Evolutionary conservation across 208 protist species (phyloP), one percentile per base, ranked within the genome.

Genomic region (Trypanosoma brucei): DNA sequence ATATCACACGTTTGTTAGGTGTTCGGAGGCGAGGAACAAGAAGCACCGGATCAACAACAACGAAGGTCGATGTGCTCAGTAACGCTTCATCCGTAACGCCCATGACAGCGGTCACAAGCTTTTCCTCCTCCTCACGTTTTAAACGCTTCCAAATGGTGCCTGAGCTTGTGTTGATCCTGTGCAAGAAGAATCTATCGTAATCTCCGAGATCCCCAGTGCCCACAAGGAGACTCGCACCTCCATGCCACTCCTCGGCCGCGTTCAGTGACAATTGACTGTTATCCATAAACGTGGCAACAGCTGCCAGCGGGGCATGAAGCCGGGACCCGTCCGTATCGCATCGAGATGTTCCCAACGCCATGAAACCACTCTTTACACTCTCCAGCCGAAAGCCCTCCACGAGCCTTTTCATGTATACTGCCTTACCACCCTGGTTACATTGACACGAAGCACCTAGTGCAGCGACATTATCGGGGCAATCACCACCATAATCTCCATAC

Each of bases 401-500:
- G 39, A 62, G 40, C 2, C 30, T 2, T 30, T 58, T 70, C 22
- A 70, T 55, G 56, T 52, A 70, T 14, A 56, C 46, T 2, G 56
- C 58, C 1, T 22, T n/a, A 7, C 55, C 64, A 9, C 64, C 64
- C 39, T 70, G 48, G 39, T 70, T 70, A 51, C 64, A 70, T 2
- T 46, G 6, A 39, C 55, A 62, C 2, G 52, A 39, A 40, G 56
- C 64, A 9, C 59, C 59, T 33, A 59, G 35, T 35, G 4, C 11
- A 14, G 0, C 48, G 13, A 49, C 40, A 6, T 4, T 34, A 38
- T 13, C 53, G 8, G 14, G 11, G 40, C 56, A 67, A 0, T 59
- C 54, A 3, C 64, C 70, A 53, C 64, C 70, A 53, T 46, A 76
- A 44, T 59, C 53, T 1, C 70, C 64, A 57, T 71, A 31, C 9